phyloP scores from a whole-genome alignment of 352 stramenopile species.

The Phytophthora megakarya region DNA sequence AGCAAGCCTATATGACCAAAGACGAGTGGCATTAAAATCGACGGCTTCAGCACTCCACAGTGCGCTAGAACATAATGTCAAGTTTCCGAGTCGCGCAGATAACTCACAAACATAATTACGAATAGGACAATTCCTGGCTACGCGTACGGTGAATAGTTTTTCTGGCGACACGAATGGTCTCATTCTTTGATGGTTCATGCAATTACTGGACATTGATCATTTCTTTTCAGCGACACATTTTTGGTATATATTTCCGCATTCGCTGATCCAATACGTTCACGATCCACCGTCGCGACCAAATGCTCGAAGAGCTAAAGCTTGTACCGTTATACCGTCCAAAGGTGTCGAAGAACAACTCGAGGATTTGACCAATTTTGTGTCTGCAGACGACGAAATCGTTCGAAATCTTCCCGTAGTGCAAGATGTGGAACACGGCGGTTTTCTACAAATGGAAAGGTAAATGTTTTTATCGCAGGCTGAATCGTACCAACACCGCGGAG shows the following conservation, averaged over 20 bases:
- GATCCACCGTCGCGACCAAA: too few species aligned
- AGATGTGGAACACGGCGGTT: background rate
- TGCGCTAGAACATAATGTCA: background rate
- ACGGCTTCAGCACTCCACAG: background rate
- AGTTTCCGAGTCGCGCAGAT: background rate
- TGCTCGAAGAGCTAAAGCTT: too few species aligned
- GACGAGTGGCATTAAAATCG: background rate
- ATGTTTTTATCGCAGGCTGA: background rate
- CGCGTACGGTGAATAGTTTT: constrained; percentile 3
- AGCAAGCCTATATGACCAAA: constrained; percentile 9
- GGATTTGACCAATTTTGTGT: too few species aligned
- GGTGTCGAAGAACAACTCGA: too few species aligned
- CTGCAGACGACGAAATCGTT: background rate
- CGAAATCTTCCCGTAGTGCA: too few species aligned
- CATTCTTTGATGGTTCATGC: constrained; percentile 10
- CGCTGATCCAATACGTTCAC: background rate
- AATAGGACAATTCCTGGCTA: background rate
- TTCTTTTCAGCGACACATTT: constrained; percentile 1
- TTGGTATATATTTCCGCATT: constrained; percentile 14
- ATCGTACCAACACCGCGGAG: background rate
- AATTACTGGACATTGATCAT: background rate
- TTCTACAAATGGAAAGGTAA: background rate
- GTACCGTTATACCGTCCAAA: too few species aligned
- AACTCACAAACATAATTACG: background rate
- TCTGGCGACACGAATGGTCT: constrained; percentile 9